Percentiles rank a stretch among this genome's conserved stretches.
Evolutionary conservation across 768 basidiomycete species (phyloP).

Genomic region (Leccinellum albellum): DNA sequence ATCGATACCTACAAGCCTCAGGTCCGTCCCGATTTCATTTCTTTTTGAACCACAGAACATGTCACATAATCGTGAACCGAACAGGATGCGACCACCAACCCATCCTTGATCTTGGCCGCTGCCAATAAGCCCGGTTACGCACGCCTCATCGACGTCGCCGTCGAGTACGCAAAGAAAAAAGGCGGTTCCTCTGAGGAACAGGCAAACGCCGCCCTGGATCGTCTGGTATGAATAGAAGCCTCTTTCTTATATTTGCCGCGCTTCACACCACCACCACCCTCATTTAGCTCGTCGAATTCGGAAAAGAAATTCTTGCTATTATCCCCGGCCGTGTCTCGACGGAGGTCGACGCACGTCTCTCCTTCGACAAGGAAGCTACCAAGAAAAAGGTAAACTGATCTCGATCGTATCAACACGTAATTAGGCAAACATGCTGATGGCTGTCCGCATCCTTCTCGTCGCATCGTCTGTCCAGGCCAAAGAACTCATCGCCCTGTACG

Average conservation of each 20-base stretch:
- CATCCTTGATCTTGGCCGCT: constrained; percentile 90
- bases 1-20: constrained; percentile 97
- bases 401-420: constrained; percentile 22
- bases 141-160: constrained; percentile 71
- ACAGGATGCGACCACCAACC: constrained; percentile 98
- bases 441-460: constrained; percentile 5
- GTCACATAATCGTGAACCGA: constrained; percentile 11
- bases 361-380: constrained; percentile 91
- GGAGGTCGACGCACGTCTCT: constrained; percentile 96
- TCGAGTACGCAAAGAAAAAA: constrained; percentile 74
- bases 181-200: constrained; percentile 75
- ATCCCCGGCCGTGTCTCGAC: constrained; percentile 99
- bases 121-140: constrained; percentile 86
- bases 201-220: constrained; percentile 77
- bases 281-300: constrained; percentile 90
- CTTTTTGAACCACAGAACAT: not conserved
- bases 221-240: constrained; percentile 59
- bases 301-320: constrained; percentile 89
- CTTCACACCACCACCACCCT: constrained; percentile 13
- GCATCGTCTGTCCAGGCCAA: constrained; percentile 47
- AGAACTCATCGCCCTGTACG: constrained; percentile 90
- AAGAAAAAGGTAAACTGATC: constrained; percentile 67
- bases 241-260: constrained; percentile 7
- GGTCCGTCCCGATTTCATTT: constrained; percentile 36
- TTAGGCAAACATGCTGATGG: constrained; percentile 11